A percentile compares a stretch with the other conserved stretches of the same genome.
These are phyloP conservation scores for Corchorus capsularis DNA, from an alignment of 345 rosid species.

Conservation along the genomic window DNA sequence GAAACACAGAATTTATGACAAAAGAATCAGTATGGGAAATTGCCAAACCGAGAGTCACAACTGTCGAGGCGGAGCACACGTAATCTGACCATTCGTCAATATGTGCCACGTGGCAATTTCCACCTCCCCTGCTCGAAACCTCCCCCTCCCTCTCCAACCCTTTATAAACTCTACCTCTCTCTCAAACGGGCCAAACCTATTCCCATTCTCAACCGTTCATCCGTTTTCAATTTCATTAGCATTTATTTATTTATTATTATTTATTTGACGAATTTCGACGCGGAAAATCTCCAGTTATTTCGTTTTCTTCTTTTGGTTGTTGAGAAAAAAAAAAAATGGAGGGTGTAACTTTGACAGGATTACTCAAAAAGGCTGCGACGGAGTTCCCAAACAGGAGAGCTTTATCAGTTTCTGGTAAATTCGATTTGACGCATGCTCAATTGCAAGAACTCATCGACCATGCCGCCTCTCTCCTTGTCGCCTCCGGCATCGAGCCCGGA, in stretches of 20 bases:
- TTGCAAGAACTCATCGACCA: constrained; percentile 48
- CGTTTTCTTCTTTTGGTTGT: background rate
- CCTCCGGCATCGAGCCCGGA: constrained; percentile 51
- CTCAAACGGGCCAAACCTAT: too few relatives aligned
- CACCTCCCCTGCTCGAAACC: background rate
- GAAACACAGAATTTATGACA: background rate
- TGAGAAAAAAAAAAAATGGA: constrained; percentile 31
- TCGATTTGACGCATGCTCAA: constrained; percentile 47
- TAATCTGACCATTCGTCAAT: constrained; percentile 9
- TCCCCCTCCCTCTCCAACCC: background rate
- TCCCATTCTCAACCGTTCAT: too few relatives aligned
- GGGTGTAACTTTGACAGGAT: constrained; percentile 42
- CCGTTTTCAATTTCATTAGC: too few relatives aligned
- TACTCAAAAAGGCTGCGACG: constrained; percentile 44
- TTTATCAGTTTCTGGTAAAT: constrained; percentile 41
- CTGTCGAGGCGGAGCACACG: constrained; percentile 10
- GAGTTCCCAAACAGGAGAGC: constrained; percentile 49
- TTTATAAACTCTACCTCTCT: background rate
- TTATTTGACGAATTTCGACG: background rate
- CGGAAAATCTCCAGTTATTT: background rate
- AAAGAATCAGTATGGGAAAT: background rate
- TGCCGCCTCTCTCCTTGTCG: constrained; percentile 56
- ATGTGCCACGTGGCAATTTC: background rate
- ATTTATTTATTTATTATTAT: too few relatives aligned
- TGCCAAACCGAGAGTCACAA: background rate